Evolutionary conservation across 805 yeast species (phyloP).

Genomic region (Saturnispora kantuleensis): DNA sequence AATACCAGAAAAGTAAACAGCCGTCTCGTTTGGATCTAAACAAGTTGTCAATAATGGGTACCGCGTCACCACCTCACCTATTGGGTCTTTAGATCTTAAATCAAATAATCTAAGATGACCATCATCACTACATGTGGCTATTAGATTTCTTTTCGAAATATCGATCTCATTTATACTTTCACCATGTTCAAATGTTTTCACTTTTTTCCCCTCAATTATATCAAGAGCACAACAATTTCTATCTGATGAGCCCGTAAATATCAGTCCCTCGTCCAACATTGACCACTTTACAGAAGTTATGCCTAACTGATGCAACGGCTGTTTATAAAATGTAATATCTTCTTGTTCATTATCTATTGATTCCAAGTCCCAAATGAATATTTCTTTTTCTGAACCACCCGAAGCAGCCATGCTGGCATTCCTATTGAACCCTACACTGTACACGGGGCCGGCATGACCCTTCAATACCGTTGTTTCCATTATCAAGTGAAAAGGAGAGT

Average conservation of each 20-base stretch:
- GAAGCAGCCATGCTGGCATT: constrained; percentile 48
- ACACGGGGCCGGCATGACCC: constrained; percentile 47
- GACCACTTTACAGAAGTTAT: constrained; percentile 53
- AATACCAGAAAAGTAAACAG: constrained; percentile 52
- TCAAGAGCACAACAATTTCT: constrained; percentile 55
- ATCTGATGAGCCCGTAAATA: constrained; percentile 54
- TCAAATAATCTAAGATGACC: constrained; percentile 60
- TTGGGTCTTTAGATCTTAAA: constrained; percentile 38
- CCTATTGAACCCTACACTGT: constrained; percentile 40
- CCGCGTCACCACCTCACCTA: constrained; percentile 23
- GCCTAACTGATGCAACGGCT: constrained; percentile 44
- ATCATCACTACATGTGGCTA: constrained; percentile 57
- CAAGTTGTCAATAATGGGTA: constrained; percentile 48
- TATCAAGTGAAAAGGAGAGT: not conserved
- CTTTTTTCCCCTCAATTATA: constrained; percentile 41
- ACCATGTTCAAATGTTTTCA: constrained; percentile 35
- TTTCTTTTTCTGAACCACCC: constrained; percentile 49
- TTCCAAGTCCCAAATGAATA: constrained; percentile 16
- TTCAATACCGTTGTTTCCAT: constrained; percentile 21
- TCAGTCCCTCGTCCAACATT: constrained; percentile 29
- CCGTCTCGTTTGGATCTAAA: constrained; percentile 29
- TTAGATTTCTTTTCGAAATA: constrained; percentile 21
- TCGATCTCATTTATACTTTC: constrained; percentile 46
- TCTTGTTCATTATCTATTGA: not conserved
- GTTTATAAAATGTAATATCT: not conserved